Base-by-base conservation (phyloP, 2,329 filamentous ascomycete genomes). In the Nothophaeocryptopus gaeumannii region DNA sequence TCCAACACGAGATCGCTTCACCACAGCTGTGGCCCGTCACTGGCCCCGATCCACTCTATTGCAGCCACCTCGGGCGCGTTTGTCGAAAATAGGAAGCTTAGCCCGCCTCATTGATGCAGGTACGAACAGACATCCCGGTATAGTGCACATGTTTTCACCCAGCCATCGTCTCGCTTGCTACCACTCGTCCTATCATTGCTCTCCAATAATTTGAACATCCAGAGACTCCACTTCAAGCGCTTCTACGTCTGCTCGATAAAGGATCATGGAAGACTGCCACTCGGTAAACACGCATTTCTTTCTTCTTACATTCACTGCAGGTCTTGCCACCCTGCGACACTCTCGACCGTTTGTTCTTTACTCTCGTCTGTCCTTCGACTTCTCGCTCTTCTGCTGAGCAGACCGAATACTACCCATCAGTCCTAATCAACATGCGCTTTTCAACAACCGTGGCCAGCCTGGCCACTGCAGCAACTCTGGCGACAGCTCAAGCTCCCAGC, bases 401-500 rank as follows among this genome's bases (percentile, higher is more conserved):
- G 40, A 20, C 15, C 11, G 12, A 2, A 35, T 40, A 29, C 37
- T 47, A 29, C 46, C 36, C 29, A 32, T 34, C 44, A 42, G 33
- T 41, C 33, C 39, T 56, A 44, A 51, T 39, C 37, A 51, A 42
- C 43, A 58, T 58, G 55, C 55, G 36, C 37, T 50, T 58, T 45
- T 39, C 51, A 12, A 51, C 43, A 5, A 47, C 35, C 9, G 33
- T 50, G 39, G 47, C 41, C 32, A 16, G 39, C 16, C 8, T 53
- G 46, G 41, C 50, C 35, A 39, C 56, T 39, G 55, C 53, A n/a
- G 55, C 58, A 26, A 47, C 47, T 14, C 49, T 62, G 8, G 49
- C 50, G 14, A 47, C 51, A 8, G 61, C 61, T 8, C 52, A 55
- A 45, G 48, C 58, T 20, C 60, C 61, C 29, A 56, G 45, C 49